Conservation (phyloP, 2,329 filamentous ascomycete genomes). For the Phialophora expanda region DNA sequence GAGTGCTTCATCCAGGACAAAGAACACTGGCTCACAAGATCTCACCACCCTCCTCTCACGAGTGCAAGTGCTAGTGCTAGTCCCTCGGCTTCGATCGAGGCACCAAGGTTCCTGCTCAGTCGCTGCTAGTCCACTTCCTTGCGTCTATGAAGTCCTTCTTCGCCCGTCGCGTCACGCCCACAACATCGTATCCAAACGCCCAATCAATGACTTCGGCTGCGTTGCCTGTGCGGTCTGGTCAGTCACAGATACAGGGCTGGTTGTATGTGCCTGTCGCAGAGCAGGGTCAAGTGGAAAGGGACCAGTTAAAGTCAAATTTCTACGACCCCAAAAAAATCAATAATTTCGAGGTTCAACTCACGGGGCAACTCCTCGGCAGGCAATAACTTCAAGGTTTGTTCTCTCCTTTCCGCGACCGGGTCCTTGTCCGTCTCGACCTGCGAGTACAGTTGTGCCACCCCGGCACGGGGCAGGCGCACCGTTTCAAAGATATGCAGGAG, state of each 20-base stretch:
- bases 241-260: not conserved
- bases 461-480: conserved; percentile 5
- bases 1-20: too few relatives aligned
- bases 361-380: conserved; percentile 6
- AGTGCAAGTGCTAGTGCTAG: too few relatives aligned
- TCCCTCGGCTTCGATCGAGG: too few relatives aligned
- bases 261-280: not conserved
- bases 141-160: not conserved
- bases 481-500: conserved; percentile 2
- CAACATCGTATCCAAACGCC: conserved; percentile 10
- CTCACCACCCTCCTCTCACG: too few relatives aligned
- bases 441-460: conserved; percentile 13
- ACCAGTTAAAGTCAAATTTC: not conserved
- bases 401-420: not conserved
- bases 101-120: not conserved
- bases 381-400: not conserved
- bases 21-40: too few relatives aligned
- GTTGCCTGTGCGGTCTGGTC: not conserved
- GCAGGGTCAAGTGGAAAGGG: not conserved
- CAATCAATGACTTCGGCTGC: conserved; percentile 5
- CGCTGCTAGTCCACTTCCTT: not conserved
- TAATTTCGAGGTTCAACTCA: not conserved
- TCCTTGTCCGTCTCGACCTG: conserved; percentile 17
- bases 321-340: too few relatives aligned
- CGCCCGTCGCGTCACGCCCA: conserved; percentile 1